These are phyloP conservation scores for Coix lacrymajobi DNA, from an alignment of 176 grass and related monocot species.

Conservation along the genomic window DNA sequence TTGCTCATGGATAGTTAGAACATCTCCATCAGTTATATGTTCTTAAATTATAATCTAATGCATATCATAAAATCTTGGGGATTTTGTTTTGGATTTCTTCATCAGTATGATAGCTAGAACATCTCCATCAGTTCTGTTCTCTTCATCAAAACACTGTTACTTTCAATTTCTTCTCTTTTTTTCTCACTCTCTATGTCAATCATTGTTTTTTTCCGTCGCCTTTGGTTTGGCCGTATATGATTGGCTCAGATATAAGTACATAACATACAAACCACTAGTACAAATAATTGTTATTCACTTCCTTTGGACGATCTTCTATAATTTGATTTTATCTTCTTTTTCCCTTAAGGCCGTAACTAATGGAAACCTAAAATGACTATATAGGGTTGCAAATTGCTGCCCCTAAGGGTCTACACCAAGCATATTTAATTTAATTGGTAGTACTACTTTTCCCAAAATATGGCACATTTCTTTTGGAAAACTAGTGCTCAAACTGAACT, in stretches of 20 bases:
- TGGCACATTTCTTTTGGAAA: not conserved
- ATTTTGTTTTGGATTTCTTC: not conserved
- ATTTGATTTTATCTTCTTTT: not conserved
- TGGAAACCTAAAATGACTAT: not conserved
- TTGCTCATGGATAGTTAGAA: not conserved
- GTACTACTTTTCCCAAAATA: not conserved
- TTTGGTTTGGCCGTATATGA: not conserved
- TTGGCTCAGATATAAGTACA: not conserved
- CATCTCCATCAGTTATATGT: not conserved
- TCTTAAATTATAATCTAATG: not conserved
- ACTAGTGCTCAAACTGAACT: not conserved
- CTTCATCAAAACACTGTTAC: not conserved
- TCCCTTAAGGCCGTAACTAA: not conserved
- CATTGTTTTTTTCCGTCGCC: not conserved
- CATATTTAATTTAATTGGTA: not conserved
- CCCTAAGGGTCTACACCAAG: not conserved
- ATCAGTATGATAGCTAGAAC: not conserved
- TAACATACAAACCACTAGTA: not conserved
- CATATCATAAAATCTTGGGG: not conserved
- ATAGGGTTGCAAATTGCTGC: not conserved
- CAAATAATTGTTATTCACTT: not conserved
- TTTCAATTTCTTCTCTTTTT: not conserved
- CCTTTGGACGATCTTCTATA: not conserved
- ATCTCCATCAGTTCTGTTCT: not conserved
- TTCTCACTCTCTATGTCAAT: not conserved